Percentiles rank a stretch among this genome's conserved stretches.
These are phyloP conservation scores for Paramecium bursaria DNA, from an alignment of 73 alveolate genomes.

Conservation along the genomic window DNA sequence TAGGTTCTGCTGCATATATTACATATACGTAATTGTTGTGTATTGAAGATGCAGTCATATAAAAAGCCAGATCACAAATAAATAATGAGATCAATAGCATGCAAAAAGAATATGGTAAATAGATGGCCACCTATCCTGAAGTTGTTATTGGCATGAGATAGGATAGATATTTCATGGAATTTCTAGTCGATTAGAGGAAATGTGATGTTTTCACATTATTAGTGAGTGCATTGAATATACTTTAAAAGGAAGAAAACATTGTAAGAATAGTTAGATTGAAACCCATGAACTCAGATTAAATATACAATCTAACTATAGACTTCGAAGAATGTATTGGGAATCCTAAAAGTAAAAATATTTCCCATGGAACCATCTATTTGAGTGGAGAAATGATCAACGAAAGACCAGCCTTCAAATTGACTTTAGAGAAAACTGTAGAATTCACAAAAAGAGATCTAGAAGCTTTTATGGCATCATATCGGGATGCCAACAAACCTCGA, in stretches of 20 bases:
- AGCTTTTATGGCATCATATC: conserved; percentile 75
- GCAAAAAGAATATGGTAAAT: conserved; percentile 69
- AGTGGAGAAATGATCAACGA: conserved; percentile 82
- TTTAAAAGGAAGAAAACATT: conserved; percentile 73
- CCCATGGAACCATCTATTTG: conserved; percentile 77
- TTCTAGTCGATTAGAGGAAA: conserved; percentile 60
- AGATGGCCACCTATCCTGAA: conserved; percentile 73
- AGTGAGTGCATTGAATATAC: conserved; percentile 62
- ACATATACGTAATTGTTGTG: no score
- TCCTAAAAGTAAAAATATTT: conserved; percentile 67
- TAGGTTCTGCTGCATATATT: no score
- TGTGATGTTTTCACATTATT: conserved; percentile 59
- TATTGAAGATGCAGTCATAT: conserved; percentile 53
- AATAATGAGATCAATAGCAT: conserved; percentile 50
- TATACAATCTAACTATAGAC: conserved; percentile 21
- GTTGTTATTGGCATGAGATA: conserved; percentile 65
- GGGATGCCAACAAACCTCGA: conserved; percentile 74
- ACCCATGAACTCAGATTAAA: conserved; percentile 43
- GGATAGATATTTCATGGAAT: conserved; percentile 56
- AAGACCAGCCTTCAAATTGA: conserved; percentile 76
- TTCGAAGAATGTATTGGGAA: conserved; percentile 75
- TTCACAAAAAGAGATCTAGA: conserved; percentile 78
- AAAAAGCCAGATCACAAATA: conserved; percentile 33
- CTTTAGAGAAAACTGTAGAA: conserved; percentile 77
- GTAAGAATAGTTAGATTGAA: conserved; percentile 15